Evolutionary conservation across 2,329 filamentous ascomycete genomes (phyloP), one percentile per base, ranked within the genome.

Genomic region (Gnomoniopsis smithogilvyi): DNA sequence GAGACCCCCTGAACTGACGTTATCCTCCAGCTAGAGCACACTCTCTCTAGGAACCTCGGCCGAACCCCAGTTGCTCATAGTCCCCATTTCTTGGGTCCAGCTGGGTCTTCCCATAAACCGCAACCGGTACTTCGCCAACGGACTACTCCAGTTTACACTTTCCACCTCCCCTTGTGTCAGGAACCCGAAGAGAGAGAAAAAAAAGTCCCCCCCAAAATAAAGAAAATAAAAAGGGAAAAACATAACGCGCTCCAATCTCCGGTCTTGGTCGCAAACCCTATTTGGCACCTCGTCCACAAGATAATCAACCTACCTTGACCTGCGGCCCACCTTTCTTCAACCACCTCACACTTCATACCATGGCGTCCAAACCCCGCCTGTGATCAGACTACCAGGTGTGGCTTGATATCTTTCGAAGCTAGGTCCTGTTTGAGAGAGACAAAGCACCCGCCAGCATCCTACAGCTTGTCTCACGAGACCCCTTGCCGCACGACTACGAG

Each of bases 281-380:
- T 12, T 41, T 30, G 26, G 26, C 26, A 30, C 8, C 26, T 30
- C 8, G 26, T 30, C 14, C 38, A 4, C 10, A 17, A 46, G 10
- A 21, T 12, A n/a, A n/a, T n/a, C n/a, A n/a, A n/a, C n/a, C n/a
- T n/a, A n/a, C 43, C 10, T 22, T 22, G 21, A 46, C 43, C n/a
- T 7, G 19, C 43, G n/a, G 15, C 43, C n/a, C 43, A 46, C 38
- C 11, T 6, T n/a, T 19, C 22, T 11, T 22, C 21, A 17, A 22
- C 14, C 24, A 36, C 12, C 15, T 14, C 51, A 10, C 3, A 34
- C 36, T n/a, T 50, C 38, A 45, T 36, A 59, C 43, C 59, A 61
- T 61, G 59, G 59, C 59, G 38, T 57, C 51, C 47, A 59, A 54
- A 55, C 51, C 52, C 56, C 51, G 48, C 51, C 59, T 61, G 41